Conservation (phyloP, 495 filamentous ascomycete species). For the Talaromyces stipitatus region DNA sequence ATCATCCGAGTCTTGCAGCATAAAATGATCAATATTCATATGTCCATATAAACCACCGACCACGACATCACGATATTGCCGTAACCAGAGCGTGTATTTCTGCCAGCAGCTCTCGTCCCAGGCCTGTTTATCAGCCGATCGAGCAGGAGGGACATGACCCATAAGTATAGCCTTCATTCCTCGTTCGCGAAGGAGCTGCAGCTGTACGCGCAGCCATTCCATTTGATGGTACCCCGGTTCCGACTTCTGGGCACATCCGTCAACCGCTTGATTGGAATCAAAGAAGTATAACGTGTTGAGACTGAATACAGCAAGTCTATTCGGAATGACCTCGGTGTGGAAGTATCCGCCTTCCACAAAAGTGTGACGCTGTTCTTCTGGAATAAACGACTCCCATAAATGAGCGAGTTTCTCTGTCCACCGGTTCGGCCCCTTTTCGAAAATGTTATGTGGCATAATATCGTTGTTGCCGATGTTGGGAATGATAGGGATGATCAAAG, state of each 20-base stretch:
- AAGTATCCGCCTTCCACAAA: slow-evolving; percentile 95
- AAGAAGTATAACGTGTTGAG: slow-evolving; percentile 97
- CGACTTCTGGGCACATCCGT: slow-evolving; percentile 68
- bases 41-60: slow-evolving; percentile 77
- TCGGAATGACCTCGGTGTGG: slow-evolving; percentile 82
- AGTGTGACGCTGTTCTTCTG: slow-evolving; percentile 83
- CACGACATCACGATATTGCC: slow-evolving; percentile 86
- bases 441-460: slow-evolving; percentile 93
- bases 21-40: slow-evolving; percentile 98
- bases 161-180: slow-evolving; percentile 93
- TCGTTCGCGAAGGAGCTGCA: slow-evolving; percentile 70
- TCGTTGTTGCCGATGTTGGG: slow-evolving; percentile 97
- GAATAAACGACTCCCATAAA: slow-evolving; percentile 82
- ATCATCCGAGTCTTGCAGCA: slow-evolving; percentile 79
- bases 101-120: slow-evolving; percentile 99
- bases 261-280: slow-evolving; percentile 81
- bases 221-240: slow-evolving; percentile 92
- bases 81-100: slow-evolving; percentile 87
- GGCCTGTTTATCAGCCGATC: slow-evolving; percentile 69
- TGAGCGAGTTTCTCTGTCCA: slow-evolving; percentile 68
- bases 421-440: slow-evolving; percentile 72
- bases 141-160: slow-evolving; percentile 88
- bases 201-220: slow-evolving; percentile 92
- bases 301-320: slow-evolving; percentile 82
- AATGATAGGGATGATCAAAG: slow-evolving; percentile 68